A percentile compares a stretch with the other conserved stretches of the same genome.
These are phyloP conservation scores for Magnusiomyces suaveolens DNA, from an alignment of 1,139 yeast species.

Conservation along the genomic window DNA sequence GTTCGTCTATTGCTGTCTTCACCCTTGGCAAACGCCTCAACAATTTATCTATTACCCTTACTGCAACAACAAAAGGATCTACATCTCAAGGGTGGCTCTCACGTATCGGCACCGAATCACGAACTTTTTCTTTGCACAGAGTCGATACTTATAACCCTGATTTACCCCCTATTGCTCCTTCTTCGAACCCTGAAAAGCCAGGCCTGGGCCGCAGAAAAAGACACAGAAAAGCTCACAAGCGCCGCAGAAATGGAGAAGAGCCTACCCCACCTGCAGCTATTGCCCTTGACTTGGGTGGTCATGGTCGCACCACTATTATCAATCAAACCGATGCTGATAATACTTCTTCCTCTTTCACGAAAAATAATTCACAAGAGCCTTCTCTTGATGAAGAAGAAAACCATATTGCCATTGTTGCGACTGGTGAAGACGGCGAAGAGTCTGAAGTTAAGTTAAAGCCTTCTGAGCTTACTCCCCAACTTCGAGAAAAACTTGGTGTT, in stretches of 20 bases:
- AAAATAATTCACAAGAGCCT: constrained; percentile 1
- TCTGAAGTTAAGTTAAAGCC: neutral
- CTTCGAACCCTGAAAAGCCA: constrained; percentile 47
- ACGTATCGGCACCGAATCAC: constrained; percentile 60
- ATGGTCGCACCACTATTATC: constrained; percentile 6
- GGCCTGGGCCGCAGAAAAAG: constrained; percentile 51
- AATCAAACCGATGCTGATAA: neutral
- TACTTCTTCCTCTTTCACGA: neutral
- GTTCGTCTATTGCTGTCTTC: constrained; percentile 91
- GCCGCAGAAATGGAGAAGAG: neutral
- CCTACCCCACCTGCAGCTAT: constrained; percentile 21
- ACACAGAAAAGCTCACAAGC: constrained; percentile 23
- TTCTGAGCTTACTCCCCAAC: neutral
- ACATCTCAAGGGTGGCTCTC: constrained; percentile 72
- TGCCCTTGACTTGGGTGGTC: constrained; percentile 26
- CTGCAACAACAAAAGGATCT: constrained; percentile 62
- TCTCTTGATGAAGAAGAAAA: neutral
- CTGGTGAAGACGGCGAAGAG: neutral
- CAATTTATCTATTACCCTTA: constrained; percentile 86
- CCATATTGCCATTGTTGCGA: neutral
- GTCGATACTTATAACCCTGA: constrained; percentile 52
- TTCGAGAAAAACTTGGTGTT: neutral
- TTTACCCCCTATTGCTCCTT: constrained; percentile 1
- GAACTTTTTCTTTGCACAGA: constrained; percentile 70
- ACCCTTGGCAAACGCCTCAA: constrained; percentile 82